A percentile compares a stretch with the other conserved stretches of the same genome.
Evolutionary conservation across 208 protist genomes (phyloP).

Genomic region (Acanthamoeba royreba): DNA sequence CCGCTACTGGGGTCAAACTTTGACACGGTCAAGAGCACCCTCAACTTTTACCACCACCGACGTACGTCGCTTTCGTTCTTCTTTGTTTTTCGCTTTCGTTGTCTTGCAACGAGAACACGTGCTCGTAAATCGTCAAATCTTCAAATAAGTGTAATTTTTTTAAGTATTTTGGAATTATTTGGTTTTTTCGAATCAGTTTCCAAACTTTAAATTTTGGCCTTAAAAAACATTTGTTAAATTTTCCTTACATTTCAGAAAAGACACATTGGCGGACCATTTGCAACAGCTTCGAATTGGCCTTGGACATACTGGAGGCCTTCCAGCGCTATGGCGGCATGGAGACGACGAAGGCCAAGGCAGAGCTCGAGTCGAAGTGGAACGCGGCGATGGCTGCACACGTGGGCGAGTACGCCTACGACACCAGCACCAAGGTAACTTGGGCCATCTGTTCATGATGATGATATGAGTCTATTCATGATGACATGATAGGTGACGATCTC

Average conservation of each 20-base stretch:
- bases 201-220: too few species aligned
- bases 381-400: neutral
- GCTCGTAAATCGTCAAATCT: too few species aligned
- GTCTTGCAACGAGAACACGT: too few species aligned
- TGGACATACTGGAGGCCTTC: neutral
- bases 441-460: neutral
- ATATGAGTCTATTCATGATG: neutral
- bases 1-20: neutral
- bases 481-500: neutral
- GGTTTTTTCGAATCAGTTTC: too few species aligned
- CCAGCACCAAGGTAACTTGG: neutral
- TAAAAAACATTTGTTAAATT: neutral
- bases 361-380: neutral
- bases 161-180: too few species aligned
- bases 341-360: neutral
- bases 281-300: neutral
- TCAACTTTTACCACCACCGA: neutral
- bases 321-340: neutral
- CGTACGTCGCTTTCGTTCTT: neutral
- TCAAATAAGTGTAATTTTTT: too few species aligned
- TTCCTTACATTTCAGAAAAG: neutral
- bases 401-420: neutral
- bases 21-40: neutral
- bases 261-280: neutral
- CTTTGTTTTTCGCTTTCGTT: neutral